Percentiles rank a stretch among this genome's conserved stretches.
Evolutionary conservation across 1,284 basidiomycete species (phyloP).

Genomic region (Gymnopus androsaceus): DNA sequence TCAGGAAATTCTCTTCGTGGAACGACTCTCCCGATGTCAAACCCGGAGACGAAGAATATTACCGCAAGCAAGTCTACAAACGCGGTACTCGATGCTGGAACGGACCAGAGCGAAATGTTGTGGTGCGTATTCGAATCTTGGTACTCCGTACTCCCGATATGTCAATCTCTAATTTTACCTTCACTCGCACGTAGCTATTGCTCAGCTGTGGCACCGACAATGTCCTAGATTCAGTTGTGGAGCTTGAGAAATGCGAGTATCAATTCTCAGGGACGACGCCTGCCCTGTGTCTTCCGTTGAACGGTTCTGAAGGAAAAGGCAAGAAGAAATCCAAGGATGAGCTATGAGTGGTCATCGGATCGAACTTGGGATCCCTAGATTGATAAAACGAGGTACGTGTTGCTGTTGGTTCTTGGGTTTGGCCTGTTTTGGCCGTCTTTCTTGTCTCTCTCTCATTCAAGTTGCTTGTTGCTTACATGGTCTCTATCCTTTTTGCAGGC

Average conservation of each 20-base stretch:
- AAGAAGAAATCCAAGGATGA: conserved; percentile 45
- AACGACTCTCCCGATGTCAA: conserved; percentile 57
- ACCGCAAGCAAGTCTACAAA: conserved; percentile 80
- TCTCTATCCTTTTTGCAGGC: too few species aligned
- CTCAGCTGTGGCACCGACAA: conserved; percentile 89
- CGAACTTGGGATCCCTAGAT: neutral
- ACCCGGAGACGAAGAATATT: conserved; percentile 72
- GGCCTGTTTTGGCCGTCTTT: too few species aligned
- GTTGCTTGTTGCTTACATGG: too few species aligned
- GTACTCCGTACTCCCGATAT: too few species aligned
- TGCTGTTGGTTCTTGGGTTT: too few species aligned
- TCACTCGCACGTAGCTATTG: conserved; percentile 55
- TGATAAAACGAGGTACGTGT: too few species aligned
- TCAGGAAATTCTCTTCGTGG: conserved; percentile 78
- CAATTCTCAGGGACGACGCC: conserved; percentile 86
- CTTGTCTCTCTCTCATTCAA: too few species aligned
- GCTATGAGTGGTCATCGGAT: conserved; percentile 35
- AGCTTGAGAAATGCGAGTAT: conserved; percentile 98
- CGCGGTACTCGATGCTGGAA: conserved; percentile 95
- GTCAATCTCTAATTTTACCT: neutral
- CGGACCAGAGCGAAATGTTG: conserved; percentile 83
- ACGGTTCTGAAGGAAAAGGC: conserved; percentile 30
- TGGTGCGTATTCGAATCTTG: conserved; percentile 45
- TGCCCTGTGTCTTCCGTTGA: conserved; percentile 80
- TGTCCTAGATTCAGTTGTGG: conserved; percentile 76